Conservation (phyloP, 2,329 filamentous ascomycete species). For the Fusarium guadeloupense region DNA sequence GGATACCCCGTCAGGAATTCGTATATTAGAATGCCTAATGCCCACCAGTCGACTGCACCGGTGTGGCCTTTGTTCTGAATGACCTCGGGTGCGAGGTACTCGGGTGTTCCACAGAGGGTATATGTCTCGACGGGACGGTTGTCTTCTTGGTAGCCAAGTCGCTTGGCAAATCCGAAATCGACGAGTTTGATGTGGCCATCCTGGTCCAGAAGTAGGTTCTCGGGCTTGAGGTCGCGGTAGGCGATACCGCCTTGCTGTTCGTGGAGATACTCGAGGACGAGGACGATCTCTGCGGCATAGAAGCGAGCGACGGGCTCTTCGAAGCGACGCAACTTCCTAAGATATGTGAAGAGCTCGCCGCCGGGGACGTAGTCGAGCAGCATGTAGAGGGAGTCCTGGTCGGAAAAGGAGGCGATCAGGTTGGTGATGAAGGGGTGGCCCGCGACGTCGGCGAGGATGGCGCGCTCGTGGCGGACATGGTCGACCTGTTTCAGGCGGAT, state of each 20-base stretch:
- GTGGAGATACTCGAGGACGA: conserved; percentile 83
- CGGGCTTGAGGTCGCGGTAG: conserved; percentile 83
- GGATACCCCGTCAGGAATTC: conserved; percentile 87
- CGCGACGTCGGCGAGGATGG: conserved; percentile 78
- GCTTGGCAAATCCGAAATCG: conserved; percentile 87
- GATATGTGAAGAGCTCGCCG: conserved; percentile 85
- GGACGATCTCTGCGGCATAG: conserved; percentile 84
- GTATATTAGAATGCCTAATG: conserved; percentile 83
- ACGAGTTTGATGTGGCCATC: conserved; percentile 84
- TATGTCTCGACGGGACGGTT: conserved; percentile 73
- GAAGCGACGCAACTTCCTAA: conserved; percentile 80
- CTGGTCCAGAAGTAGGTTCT: conserved; percentile 81
- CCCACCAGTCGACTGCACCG: conserved; percentile 87
- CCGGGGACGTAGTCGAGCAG: conserved; percentile 85
- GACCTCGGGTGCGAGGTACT: conserved; percentile 85
- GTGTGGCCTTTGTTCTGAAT: conserved; percentile 83
- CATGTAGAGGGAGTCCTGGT: conserved; percentile 82
- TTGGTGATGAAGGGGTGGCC: conserved; percentile 87
- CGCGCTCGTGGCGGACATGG: conserved; percentile 84
- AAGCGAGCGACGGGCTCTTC: conserved; percentile 81
- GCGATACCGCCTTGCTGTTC: conserved; percentile 80
- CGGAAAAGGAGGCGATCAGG: conserved; percentile 81
- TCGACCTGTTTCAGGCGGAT: conserved; percentile 87
- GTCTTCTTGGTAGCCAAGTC: conserved; percentile 65
- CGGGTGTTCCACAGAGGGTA: conserved; percentile 83